Conservation (phyloP, 768 basidiomycete genomes). For the Suillus sp. region DNA sequence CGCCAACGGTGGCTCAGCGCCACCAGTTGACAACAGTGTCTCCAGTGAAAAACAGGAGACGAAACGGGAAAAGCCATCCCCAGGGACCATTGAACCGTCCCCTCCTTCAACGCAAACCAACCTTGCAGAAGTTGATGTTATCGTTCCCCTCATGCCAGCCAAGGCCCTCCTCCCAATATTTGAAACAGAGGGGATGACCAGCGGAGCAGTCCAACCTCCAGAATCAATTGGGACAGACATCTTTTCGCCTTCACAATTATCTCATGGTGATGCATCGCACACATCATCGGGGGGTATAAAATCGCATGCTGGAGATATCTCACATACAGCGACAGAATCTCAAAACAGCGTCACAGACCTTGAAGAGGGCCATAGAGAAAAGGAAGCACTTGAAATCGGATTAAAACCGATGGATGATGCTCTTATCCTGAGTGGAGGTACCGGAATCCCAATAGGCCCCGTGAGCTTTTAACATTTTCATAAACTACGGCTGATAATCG, state of each 20-base stretch:
- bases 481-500: background rate
- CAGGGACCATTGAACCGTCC: constrained; percentile 3
- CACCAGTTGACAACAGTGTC: constrained; percentile 19
- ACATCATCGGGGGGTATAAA: constrained; percentile 20
- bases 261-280: background rate
- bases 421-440: constrained; percentile 80
- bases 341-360: constrained; percentile 41
- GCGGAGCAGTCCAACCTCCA: constrained; percentile 87
- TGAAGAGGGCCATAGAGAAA: constrained; percentile 62
- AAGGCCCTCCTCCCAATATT: constrained; percentile 50
- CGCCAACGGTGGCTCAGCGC: constrained; percentile 19
- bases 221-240: constrained; percentile 58
- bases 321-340: background rate
- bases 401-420: constrained; percentile 57
- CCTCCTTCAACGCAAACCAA: constrained; percentile 16
- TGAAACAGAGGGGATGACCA: constrained; percentile 81
- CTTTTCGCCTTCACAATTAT: constrained; percentile 7
- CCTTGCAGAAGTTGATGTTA: constrained; percentile 28
- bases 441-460: constrained; percentile 86
- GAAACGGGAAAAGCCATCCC: constrained; percentile 35
- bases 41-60: constrained; percentile 23
- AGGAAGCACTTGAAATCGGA: constrained; percentile 63
- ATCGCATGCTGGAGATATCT: background rate
- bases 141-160: constrained; percentile 43
- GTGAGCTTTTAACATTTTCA: constrained; percentile 45